A percentile compares a stretch with the other conserved stretches of the same genome.
These are phyloP conservation scores for Luzula sylvatica DNA, from an alignment of 176 grass and related monocot species.

Conservation along the genomic window DNA sequence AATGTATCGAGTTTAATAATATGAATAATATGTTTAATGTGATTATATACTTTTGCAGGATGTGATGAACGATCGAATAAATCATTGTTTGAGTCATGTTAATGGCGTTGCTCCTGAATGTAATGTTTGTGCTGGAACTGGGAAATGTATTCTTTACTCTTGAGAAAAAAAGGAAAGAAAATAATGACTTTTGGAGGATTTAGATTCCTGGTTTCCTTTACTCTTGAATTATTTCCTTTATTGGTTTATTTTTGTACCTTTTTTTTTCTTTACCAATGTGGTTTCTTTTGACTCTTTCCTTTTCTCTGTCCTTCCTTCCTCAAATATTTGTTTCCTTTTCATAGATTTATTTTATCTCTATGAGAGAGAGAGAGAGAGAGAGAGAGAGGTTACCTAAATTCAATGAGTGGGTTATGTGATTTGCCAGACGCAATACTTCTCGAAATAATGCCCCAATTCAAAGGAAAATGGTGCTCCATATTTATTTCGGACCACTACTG, in stretches of 20 bases:
- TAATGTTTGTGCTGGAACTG: slow-evolving; percentile 58
- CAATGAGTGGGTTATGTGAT: too few species aligned
- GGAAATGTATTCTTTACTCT: slow-evolving; percentile 53
- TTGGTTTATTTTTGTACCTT: not conserved
- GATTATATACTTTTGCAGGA: slow-evolving; percentile 33
- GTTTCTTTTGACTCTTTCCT: not conserved
- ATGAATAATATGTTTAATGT: too few species aligned
- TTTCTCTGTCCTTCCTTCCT: too few species aligned
- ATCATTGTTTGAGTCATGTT: slow-evolving; percentile 61
- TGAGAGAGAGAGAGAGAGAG: too few species aligned
- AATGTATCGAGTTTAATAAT: too few species aligned
- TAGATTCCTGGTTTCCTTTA: not conserved
- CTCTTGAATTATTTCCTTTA: not conserved
- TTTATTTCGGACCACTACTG: slow-evolving; percentile 37
- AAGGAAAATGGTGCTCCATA: slow-evolving; percentile 22
- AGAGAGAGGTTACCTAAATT: too few species aligned
- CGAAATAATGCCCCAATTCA: too few species aligned
- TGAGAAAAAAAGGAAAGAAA: slow-evolving; percentile 2
- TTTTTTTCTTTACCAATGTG: not conserved
- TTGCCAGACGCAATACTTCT: too few species aligned
- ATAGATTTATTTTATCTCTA: too few species aligned
- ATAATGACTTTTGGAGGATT: too few species aligned
- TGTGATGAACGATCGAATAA: slow-evolving; percentile 86
- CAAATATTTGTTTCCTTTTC: too few species aligned
- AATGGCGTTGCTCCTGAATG: slow-evolving; percentile 60